Evolutionary conservation across 768 basidiomycete genomes (phyloP).

Genomic region (Favolaschia claudopus): DNA sequence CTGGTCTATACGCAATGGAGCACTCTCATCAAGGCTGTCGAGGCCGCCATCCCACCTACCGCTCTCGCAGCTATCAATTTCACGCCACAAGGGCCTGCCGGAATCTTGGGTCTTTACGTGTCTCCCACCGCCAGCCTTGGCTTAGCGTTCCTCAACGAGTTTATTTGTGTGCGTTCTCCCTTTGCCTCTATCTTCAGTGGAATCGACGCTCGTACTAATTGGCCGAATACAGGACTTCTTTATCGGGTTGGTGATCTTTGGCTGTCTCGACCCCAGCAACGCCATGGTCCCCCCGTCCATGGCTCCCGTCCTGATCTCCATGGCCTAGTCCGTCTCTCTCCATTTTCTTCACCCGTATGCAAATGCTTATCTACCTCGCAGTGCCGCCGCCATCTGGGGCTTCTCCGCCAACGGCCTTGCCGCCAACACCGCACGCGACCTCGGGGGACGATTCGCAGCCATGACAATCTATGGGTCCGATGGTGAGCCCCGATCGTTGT

Average conservation of each 20-base stretch:
- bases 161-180: conserved; percentile 53
- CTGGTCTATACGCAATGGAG: conserved; percentile 69
- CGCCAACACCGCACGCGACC: conserved; percentile 72
- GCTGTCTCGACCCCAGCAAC: conserved; percentile 64
- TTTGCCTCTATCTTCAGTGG: background rate
- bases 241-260: conserved; percentile 60
- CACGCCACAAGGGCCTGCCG: conserved; percentile 54
- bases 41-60: conserved; percentile 37
- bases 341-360: background rate
- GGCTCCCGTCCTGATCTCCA: conserved; percentile 59
- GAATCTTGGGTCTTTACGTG: conserved; percentile 61
- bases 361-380: conserved; percentile 31
- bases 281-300: conserved; percentile 59
- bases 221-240: conserved; percentile 49
- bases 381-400: conserved; percentile 67
- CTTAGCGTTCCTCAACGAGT: conserved; percentile 61
- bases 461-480: conserved; percentile 66
- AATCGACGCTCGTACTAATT: background rate
- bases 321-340: conserved; percentile 60
- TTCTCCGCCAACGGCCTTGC: conserved; percentile 61
- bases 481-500: conserved; percentile 35
- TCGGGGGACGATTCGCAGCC: conserved; percentile 69
- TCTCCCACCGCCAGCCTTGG: conserved; percentile 51
- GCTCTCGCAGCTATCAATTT: conserved; percentile 37
- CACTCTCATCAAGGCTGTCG: conserved; percentile 49